Evolutionary conservation across 2,329 filamentous ascomycete species (phyloP).

Genomic region (Aspergillus thermomutatus): DNA sequence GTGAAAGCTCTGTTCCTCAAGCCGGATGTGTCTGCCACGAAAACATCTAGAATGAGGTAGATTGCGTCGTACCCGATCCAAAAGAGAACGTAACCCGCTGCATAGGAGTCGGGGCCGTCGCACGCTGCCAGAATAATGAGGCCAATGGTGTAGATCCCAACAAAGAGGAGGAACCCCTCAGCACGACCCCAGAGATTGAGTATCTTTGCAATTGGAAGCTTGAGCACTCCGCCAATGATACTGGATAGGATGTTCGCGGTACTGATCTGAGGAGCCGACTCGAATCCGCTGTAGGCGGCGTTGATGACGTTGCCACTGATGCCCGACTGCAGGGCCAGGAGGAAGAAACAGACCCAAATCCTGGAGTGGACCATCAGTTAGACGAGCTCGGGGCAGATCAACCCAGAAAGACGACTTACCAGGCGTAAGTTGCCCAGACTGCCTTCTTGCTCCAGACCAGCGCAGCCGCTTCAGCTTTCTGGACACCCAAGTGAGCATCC

Average conservation of each 20-base stretch:
- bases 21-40: slow-evolving; percentile 61
- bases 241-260: slow-evolving; percentile 54
- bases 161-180: slow-evolving; percentile 54
- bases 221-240: slow-evolving; percentile 56
- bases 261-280: slow-evolving; percentile 47
- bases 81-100: slow-evolving; percentile 62
- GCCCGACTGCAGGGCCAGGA: slow-evolving; percentile 43
- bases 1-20: slow-evolving; percentile 60
- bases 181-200: slow-evolving; percentile 62
- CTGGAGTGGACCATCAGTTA: slow-evolving; percentile 23
- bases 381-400: not conserved
- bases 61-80: slow-evolving; percentile 57
- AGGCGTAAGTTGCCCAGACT: slow-evolving; percentile 31
- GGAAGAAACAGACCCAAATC: slow-evolving; percentile 48
- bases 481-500: slow-evolving; percentile 40
- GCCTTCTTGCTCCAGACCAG: slow-evolving; percentile 44
- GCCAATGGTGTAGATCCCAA: slow-evolving; percentile 46
- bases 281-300: slow-evolving; percentile 52
- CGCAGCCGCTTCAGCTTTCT: slow-evolving; percentile 46
- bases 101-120: slow-evolving; percentile 59
- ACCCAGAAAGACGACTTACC: slow-evolving; percentile 17
- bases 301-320: slow-evolving; percentile 44
- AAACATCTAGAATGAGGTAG: slow-evolving; percentile 55
- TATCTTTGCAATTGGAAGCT: slow-evolving; percentile 61
- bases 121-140: slow-evolving; percentile 62